Evolutionary conservation across 2,329 filamentous ascomycete species (phyloP), one percentile per base, ranked within the genome.

Genomic region (Neoscytalidium dimidiatum): DNA sequence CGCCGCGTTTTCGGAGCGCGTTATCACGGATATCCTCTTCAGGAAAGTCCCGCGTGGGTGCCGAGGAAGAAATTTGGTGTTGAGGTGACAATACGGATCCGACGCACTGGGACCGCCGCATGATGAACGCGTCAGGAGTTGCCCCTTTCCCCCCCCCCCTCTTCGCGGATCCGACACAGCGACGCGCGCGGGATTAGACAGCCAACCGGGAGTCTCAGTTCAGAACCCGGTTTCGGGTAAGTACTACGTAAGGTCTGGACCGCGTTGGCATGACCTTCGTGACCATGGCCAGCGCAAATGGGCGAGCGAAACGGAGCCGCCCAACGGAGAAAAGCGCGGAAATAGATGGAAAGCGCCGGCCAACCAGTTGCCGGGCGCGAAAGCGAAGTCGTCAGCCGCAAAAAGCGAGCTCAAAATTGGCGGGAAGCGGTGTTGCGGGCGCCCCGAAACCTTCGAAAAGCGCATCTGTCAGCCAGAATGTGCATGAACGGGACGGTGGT

Each of bases 311-410:
- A 41, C 38, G 26, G 52, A n/a, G n/a, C n/a, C n/a, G n/a, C n/a
- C 52, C 56, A 41, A 28, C 56, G 56, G 56, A 46, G 56, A 60
- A 60, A 60, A 23, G 56, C 41, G 41, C 56, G 56, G 56, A 60
- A 60, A 60, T 33, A 26, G 28, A 14, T 33, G 56, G 56, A 60
- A 60, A 21, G n/a, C 35, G 31, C 4, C 9, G 41, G 23, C 17
- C 56, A 58, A 46, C 13, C 26, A 35, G 38, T n/a, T 26, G 19
- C 11, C 31, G 23, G 14, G 17, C 3, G 35, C 26, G 19, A 31
- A 17, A 44, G 17, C 33, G 38, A 58, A 35, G 31, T 9, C 17
- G 14, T 2, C 23, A 28, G 21, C n/a, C 23, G 38, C 38, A 21
- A 46, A 11, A 11, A 46, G 56, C 26, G 19, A 17, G 35, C 38